Base-by-base conservation (phyloP, 2,329 filamentous ascomycete species). In the Arthrobotrys musiformis region DNA sequence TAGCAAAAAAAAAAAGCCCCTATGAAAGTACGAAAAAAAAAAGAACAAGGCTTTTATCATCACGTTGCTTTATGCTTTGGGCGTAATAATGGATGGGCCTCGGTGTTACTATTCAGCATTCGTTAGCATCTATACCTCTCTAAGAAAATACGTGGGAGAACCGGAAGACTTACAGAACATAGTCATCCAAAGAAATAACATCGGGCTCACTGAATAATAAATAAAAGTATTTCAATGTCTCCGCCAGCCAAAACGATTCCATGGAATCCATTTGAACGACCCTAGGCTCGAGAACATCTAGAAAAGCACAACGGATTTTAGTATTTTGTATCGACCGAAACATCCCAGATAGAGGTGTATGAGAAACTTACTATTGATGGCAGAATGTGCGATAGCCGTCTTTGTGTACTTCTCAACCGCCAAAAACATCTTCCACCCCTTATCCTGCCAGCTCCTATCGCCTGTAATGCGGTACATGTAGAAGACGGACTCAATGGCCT, bases 171-270 rank as follows among this genome's bases (percentile, higher is more conserved):
- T 70, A 77, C 77, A 91, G 84, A 42, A 92, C 89, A 82, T 86
- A 92, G 7, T 91, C 87, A 82, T 93, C 91, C 81, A 93, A 82
- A 81, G 86, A 90, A 44, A 92, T 85, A 30, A 89, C 80, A n/a
- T 87, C 86, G 0, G 91, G 90, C 69, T 90, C 87, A 22, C 89
- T 89, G 82, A 92, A 97, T 60, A 97, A 86, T 70, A 97, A 83
- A 82, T 93, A 97, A 80, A 95, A 97, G 82, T 97, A 97, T 86
- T 97, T 97, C 80, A 97, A 85, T 44, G 93, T 97, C 86, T 97
- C 93, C 2, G 92, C 92, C 77, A 93, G 86, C 92, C 93, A 97
- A 83, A 96, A 97, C 81, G 91, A 94, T 85, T 97, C 91, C 92
- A 94, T 94, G 62, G 87, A 87, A 81, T 92, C 89, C 70, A 86